These are phyloP conservation scores for Babesia divergens DNA, from an alignment of 169 alveolate genomes.

Conservation along the genomic window DNA sequence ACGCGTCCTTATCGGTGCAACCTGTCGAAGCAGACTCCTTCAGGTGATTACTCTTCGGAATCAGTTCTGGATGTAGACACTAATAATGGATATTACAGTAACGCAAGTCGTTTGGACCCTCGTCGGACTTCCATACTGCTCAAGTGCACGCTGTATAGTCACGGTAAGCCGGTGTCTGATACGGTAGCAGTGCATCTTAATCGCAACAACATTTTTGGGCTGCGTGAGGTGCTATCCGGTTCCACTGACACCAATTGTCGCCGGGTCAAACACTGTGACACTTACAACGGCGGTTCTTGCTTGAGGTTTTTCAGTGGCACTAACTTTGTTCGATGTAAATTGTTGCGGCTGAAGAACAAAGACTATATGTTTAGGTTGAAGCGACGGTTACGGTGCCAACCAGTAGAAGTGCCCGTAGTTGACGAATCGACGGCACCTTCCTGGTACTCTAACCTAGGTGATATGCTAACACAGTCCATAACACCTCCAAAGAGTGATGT, in stretches of 20 bases:
- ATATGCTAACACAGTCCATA: background rate
- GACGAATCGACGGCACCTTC: background rate
- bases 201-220: background rate
- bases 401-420: background rate
- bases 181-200: conserved; percentile 1
- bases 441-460: background rate
- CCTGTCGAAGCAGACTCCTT: too few species aligned
- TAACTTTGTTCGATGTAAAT: background rate
- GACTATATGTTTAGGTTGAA: background rate
- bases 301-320: background rate
- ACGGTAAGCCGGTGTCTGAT: background rate
- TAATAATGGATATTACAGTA: background rate
- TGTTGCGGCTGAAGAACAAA: background rate
- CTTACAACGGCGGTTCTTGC: conserved; percentile 4
- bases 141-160: background rate
- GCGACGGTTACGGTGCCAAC: background rate
- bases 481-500: background rate
- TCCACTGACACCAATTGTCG: background rate
- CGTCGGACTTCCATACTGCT: background rate
- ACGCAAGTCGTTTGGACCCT: background rate
- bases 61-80: too few species aligned
- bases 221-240: background rate
- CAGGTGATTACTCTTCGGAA: too few species aligned
- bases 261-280: conserved; percentile 4
- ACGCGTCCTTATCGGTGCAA: background rate